These are phyloP conservation scores for Artemisia tridentata DNA, from an alignment of 129 eudicot genomes.

Conservation along the genomic window DNA sequence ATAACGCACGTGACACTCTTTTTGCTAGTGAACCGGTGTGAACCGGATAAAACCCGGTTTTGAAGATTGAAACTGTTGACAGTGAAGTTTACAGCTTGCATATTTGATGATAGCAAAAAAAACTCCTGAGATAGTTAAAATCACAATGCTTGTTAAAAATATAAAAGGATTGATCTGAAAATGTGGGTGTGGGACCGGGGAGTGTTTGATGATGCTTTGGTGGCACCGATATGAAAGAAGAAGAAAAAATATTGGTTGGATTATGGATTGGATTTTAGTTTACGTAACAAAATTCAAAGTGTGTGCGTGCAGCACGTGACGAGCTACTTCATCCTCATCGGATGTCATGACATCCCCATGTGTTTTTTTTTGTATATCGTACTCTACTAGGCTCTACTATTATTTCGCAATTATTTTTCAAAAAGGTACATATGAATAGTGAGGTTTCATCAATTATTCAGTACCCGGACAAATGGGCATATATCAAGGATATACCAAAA, in stretches of 20 bases:
- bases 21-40: constrained; percentile 17
- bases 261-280: constrained; percentile 25
- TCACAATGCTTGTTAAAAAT: constrained; percentile 13
- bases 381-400: background rate
- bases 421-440: no score
- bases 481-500: no score
- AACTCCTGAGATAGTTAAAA: constrained; percentile 32
- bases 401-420: no score
- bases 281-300: constrained; percentile 1
- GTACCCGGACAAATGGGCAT: no score
- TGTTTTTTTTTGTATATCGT: background rate
- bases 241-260: background rate
- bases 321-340: constrained; percentile 16
- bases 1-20: constrained; percentile 19
- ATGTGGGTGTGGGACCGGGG: constrained; percentile 16
- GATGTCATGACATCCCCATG: background rate
- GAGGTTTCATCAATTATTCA: no score
- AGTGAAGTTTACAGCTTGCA: constrained; percentile 51
- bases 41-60: constrained; percentile 39
- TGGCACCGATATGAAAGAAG: constrained; percentile 24
- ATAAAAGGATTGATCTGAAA: background rate
- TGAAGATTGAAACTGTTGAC: constrained; percentile 36
- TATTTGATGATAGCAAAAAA: constrained; percentile 28
- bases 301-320: background rate
- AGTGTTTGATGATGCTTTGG: constrained; percentile 38